Percentiles rank a stretch among this genome's conserved stretches.
phyloP scores from a whole-genome alignment of 441 rosid genomes.

The Adansonia madagascariensis region DNA sequence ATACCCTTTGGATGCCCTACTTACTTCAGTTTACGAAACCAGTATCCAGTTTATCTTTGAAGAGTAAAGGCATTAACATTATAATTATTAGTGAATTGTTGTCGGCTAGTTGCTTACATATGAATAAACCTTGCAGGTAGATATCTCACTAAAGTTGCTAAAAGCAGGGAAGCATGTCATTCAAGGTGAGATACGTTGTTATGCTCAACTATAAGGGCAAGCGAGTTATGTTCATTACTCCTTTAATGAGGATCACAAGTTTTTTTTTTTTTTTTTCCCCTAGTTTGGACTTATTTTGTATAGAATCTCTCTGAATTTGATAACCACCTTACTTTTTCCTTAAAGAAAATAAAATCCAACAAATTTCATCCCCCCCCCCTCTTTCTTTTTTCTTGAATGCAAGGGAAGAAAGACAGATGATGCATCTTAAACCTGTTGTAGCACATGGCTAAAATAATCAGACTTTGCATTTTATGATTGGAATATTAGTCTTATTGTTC shows the following conservation, averaged over 20 bases:
- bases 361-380: background rate
- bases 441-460: background rate
- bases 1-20: background rate
- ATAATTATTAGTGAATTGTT: background rate
- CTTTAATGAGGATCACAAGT: conserved; percentile 22
- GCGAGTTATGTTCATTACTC: conserved; percentile 6
- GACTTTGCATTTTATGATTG: background rate
- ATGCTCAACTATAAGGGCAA: conserved; percentile 20
- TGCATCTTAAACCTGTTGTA: conserved; percentile 9
- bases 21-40: background rate
- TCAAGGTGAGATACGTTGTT: conserved; percentile 60
- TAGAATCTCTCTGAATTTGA: background rate
- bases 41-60: background rate
- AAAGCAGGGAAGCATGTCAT: conserved; percentile 92
- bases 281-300: background rate
- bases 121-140: conserved; percentile 59
- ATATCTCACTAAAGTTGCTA: conserved; percentile 76
- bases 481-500: background rate
- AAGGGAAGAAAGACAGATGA: background rate
- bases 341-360: conserved; percentile 5
- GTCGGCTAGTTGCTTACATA: background rate
- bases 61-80: background rate
- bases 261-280: background rate
- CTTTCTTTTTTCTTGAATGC: background rate
- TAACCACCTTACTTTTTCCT: background rate